Conservation (phyloP, 768 basidiomycete genomes). For the Lactifluus volemus region DNA sequence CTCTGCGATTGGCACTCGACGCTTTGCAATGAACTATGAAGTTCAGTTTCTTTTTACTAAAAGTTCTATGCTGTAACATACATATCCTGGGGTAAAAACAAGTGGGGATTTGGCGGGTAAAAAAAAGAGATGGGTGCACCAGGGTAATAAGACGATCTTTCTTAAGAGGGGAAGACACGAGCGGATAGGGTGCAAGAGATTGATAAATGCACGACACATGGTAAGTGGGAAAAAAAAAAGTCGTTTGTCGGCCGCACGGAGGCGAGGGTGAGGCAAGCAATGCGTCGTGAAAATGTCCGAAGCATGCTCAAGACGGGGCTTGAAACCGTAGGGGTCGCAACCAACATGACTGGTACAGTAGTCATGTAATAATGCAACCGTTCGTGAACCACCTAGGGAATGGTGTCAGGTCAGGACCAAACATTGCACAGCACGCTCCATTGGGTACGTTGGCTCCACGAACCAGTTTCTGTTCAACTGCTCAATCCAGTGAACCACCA, state of each 20-base stretch:
- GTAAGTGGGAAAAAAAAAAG: neutral
- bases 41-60: neutral
- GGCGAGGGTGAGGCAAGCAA: neutral
- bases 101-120: neutral
- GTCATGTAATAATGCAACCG: constrained; percentile 52
- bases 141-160: neutral
- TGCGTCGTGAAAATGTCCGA: neutral
- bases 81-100: neutral
- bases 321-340: neutral
- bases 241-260: neutral
- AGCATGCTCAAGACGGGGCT: neutral
- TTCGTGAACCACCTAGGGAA: constrained; percentile 63
- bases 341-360: neutral
- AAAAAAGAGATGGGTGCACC: neutral
- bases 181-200: neutral
- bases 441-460: constrained; percentile 14
- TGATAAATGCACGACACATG: neutral
- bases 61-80: neutral
- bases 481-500: constrained; percentile 96
- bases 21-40: neutral
- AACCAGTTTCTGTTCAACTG: constrained; percentile 53
- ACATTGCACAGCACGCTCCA: neutral
- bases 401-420: constrained; percentile 3
- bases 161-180: neutral
- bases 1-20: neutral